Evolutionary conservation across 2,329 filamentous ascomycete genomes (phyloP).

Genomic region (Drechmeria coniospora): DNA sequence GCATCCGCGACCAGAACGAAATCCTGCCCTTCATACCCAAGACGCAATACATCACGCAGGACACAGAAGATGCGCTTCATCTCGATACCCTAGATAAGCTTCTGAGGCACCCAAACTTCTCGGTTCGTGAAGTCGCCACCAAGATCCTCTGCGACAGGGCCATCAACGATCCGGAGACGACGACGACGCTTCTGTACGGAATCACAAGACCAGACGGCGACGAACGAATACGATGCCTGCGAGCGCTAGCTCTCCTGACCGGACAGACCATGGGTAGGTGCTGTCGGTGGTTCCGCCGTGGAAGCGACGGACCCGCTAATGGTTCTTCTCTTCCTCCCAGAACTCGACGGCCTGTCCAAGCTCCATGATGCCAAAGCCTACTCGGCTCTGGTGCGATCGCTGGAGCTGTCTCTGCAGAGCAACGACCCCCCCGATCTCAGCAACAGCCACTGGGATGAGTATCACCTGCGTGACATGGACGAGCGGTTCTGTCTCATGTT

Average conservation of each 20-base stretch:
- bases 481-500: slow-evolving; percentile 47
- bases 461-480: slow-evolving; percentile 43
- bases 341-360: slow-evolving; percentile 23
- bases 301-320: no score
- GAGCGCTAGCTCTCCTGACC: slow-evolving; percentile 40
- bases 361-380: slow-evolving; percentile 36
- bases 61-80: slow-evolving; percentile 57
- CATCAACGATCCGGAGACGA: slow-evolving; percentile 39
- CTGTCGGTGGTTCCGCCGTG: not conserved
- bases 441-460: slow-evolving; percentile 46
- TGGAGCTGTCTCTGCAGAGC: slow-evolving; percentile 39
- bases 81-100: slow-evolving; percentile 52
- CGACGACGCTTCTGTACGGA: slow-evolving; percentile 37
- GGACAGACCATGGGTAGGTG: slow-evolving; percentile 19
- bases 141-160: slow-evolving; percentile 41
- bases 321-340: slow-evolving; percentile 16
- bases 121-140: slow-evolving; percentile 53
- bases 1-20: slow-evolving; percentile 48
- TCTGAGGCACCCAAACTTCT: slow-evolving; percentile 53
- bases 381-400: slow-evolving; percentile 41
- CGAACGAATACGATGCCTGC: slow-evolving; percentile 39
- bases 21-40: slow-evolving; percentile 50
- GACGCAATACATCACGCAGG: slow-evolving; percentile 59
- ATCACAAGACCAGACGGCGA: slow-evolving; percentile 45
- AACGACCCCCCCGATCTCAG: slow-evolving; percentile 33